A percentile compares a stretch with the other conserved stretches of the same genome.
These are phyloP conservation scores for Dactylonectria macrodidyma DNA, from an alignment of 2,329 filamentous ascomycete species.

Conservation along the genomic window DNA sequence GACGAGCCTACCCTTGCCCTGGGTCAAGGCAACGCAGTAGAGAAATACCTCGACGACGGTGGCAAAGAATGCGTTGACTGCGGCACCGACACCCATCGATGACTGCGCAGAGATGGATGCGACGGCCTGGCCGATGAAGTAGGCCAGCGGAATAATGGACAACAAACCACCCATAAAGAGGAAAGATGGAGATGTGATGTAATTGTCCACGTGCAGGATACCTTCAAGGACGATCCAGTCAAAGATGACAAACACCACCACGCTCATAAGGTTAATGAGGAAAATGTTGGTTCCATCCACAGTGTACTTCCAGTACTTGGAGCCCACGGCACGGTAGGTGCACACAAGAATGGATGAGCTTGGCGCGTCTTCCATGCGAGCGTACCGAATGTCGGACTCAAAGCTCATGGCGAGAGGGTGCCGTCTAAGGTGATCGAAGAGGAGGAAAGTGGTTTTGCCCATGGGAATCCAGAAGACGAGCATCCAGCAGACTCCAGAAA, in stretches of 20 bases:
- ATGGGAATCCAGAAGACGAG: conserved; percentile 98
- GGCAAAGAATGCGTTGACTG: conserved; percentile 98
- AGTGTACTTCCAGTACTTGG: conserved; percentile 99
- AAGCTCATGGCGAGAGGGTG: conserved; percentile 95
- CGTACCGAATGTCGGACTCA: conserved; percentile 85
- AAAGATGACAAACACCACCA: conserved; percentile 95
- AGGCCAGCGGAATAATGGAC: conserved; percentile 96
- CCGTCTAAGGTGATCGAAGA: conserved; percentile 92
- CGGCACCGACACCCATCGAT: conserved; percentile 97
- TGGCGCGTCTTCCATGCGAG: conserved; percentile 78
- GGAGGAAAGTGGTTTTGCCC: conserved; percentile 92
- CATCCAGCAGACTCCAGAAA: conserved; percentile 94
- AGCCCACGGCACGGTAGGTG: conserved; percentile 94
- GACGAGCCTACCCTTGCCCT: conserved; percentile 93
- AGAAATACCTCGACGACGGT: conserved; percentile 98
- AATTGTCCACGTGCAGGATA: conserved; percentile 77
- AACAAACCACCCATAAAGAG: conserved; percentile 87
- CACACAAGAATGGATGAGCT: conserved; percentile 92
- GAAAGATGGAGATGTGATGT: conserved; percentile 86
- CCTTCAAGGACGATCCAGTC: conserved; percentile 88
- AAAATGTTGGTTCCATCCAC: conserved; percentile 99
- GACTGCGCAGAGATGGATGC: conserved; percentile 99
- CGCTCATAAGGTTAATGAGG: conserved; percentile 94
- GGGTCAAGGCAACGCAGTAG: conserved; percentile 92
- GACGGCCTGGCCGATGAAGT: conserved; percentile 98